Conservation (phyloP, 139 green algal species). For the Nannochloris sp. region DNA sequence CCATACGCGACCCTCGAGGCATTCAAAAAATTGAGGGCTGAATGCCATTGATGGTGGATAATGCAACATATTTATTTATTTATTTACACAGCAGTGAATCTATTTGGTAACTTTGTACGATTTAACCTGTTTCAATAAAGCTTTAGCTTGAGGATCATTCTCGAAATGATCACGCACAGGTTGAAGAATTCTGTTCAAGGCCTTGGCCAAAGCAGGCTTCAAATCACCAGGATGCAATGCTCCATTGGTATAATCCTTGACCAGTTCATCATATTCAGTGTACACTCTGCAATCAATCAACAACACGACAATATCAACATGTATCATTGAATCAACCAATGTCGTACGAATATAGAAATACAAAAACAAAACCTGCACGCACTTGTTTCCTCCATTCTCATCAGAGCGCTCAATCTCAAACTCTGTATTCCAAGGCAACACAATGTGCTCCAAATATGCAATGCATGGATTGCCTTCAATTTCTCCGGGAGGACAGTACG, state of each 20-base stretch:
- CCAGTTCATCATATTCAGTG: conserved; percentile 55
- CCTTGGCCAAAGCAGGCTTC: conserved; percentile 61
- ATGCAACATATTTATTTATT: not conserved
- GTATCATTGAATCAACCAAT: not conserved
- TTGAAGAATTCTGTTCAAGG: conserved; percentile 89
- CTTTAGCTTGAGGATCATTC: conserved; percentile 78
- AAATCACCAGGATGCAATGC: conserved; percentile 72
- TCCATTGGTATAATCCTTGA: conserved; percentile 71
- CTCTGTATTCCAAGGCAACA: conserved; percentile 81
- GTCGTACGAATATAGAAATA: not conserved
- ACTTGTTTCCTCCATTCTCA: conserved; percentile 69
- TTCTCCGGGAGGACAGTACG: conserved; percentile 78
- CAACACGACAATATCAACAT: conserved; percentile 17
- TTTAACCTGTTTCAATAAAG: conserved; percentile 85
- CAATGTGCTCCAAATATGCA: conserved; percentile 86
- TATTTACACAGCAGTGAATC: not conserved
- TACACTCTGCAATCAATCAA: conserved; percentile 37
- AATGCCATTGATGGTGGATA: not conserved
- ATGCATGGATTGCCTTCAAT: conserved; percentile 89
- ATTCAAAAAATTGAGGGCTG: conserved; percentile 23
- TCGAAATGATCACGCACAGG: conserved; percentile 94
- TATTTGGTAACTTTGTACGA: conserved; percentile 27
- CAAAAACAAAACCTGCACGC: conserved; percentile 15
- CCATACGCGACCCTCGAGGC: conserved; percentile 36
- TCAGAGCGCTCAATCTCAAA: conserved; percentile 67